A percentile compares a stretch with the other conserved stretches of the same genome.
These are phyloP conservation scores for Dendrobium catenatum DNA, from an alignment of 106 monocot species.

Conservation along the genomic window DNA sequence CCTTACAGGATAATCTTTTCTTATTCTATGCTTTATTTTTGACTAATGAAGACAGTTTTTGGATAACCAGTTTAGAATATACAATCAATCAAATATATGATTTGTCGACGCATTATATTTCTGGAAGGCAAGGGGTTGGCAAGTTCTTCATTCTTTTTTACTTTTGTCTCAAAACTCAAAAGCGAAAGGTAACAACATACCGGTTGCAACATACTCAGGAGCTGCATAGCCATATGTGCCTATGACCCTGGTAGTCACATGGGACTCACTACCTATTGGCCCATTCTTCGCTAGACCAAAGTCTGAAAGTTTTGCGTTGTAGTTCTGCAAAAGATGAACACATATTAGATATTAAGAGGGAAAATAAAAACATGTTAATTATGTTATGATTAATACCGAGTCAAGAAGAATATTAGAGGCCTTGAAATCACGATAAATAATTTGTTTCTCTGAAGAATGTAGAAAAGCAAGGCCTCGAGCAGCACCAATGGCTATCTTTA, in stretches of 20 bases:
- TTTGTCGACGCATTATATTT: too few relatives aligned
- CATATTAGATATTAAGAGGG: neutral
- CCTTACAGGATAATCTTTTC: too few relatives aligned
- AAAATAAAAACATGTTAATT: neutral
- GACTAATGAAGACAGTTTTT: too few relatives aligned
- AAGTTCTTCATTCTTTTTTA: too few relatives aligned
- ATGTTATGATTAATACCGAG: constrained; percentile 7
- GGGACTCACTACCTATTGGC: constrained; percentile 2
- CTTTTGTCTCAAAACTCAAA: too few relatives aligned
- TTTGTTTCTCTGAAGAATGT: constrained; percentile 13
- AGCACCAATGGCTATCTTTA: constrained; percentile 26
- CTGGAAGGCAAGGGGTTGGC: too few relatives aligned
- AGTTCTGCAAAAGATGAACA: neutral
- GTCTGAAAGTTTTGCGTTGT: constrained; percentile 10
- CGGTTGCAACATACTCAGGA: constrained; percentile 6
- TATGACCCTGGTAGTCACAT: constrained; percentile 3
- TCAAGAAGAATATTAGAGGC: constrained; percentile 26
- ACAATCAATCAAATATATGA: too few relatives aligned
- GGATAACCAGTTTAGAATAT: too few relatives aligned
- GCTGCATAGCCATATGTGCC: constrained; percentile 13
- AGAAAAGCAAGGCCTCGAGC: constrained; percentile 26
- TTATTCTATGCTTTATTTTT: too few relatives aligned
- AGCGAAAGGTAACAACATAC: neutral
- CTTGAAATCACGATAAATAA: constrained; percentile 27
- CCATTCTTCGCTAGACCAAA: constrained; percentile 7